Base-by-base conservation (phyloP, 345 rosid species). In the Hypericum perforatum region DNA sequence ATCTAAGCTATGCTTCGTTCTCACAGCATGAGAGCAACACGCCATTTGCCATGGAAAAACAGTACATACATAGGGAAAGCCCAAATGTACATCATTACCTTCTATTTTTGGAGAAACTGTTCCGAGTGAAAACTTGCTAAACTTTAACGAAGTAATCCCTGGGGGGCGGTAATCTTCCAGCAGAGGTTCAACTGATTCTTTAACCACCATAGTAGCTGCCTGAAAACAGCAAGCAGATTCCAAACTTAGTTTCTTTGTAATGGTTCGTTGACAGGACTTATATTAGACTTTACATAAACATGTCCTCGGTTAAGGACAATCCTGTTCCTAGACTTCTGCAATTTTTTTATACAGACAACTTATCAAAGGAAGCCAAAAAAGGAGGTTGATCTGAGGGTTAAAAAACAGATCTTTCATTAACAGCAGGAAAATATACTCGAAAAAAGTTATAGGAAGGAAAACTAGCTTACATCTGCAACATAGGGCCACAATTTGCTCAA, bases 61-160 rank as follows among this genome's bases (percentile, higher is more conserved):
- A 22, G 32, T 22, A 22, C 32, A 22, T 22, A 22, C 32, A 22
- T 22, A 1, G 32, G 32, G 32, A 22, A 22, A 22, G 32, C 32
- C 32, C 32, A 22, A 22, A 22, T 22, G 32, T 22, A 22, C 4
- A 4, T 22, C 32, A 7, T 10, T 80, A 89, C 99, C 97, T 84
- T 86, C 99, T 73, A 94, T 86, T 78, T 89, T 94, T 11, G 99
- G 99, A 42, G 97, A 83, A 63, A 94, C 97, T 45, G 74, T 94
- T 67, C 99, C 99, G 39, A 94, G 80, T 52, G 92, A 76, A 67
- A 94, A 64, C 67, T 89, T 94, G 71, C 59, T 94, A 65, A 94
- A 89, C 75, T 84, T 94, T 44, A 94, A 57, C 9, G 97, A 82
- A 65, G 99, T 80, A 47, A 94, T 89, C 68, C 97, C 99, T 7